A percentile compares a stretch with the other conserved stretches of the same genome.
Evolutionary conservation across 495 filamentous ascomycete species (phyloP).

Genomic region (Daldinia childiae): DNA sequence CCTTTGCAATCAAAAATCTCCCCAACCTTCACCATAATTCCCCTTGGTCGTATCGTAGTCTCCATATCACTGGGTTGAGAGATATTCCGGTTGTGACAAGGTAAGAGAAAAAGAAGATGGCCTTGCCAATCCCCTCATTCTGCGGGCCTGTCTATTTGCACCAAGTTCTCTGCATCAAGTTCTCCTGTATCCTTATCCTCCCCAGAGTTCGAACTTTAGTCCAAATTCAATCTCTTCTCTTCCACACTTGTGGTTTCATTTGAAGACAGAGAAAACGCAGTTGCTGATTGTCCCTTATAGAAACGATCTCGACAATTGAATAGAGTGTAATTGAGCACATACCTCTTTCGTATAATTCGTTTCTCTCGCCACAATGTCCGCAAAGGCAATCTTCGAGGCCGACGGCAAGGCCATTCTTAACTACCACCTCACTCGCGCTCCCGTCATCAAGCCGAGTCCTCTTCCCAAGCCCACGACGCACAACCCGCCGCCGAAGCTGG

Average conservation of each 20-base stretch:
- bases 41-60: slow-evolving; percentile 29
- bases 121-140: slow-evolving; percentile 31
- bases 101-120: slow-evolving; percentile 28
- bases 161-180: slow-evolving; percentile 10
- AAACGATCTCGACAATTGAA: slow-evolving; percentile 22
- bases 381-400: slow-evolving; percentile 97
- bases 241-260: slow-evolving; percentile 33
- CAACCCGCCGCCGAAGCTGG: slow-evolving; percentile 91
- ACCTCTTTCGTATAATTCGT: slow-evolving; percentile 32
- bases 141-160: slow-evolving; percentile 6
- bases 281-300: slow-evolving; percentile 32
- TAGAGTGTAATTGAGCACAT: slow-evolving; percentile 37
- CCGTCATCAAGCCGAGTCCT: slow-evolving; percentile 97
- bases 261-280: slow-evolving; percentile 16
- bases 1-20: slow-evolving; percentile 22
- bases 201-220: slow-evolving; percentile 6
- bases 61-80: slow-evolving; percentile 36
- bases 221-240: slow-evolving; percentile 12
- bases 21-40: slow-evolving; percentile 10
- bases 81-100: slow-evolving; percentile 39
- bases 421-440: slow-evolving; percentile 99
- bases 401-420: slow-evolving; percentile 99
- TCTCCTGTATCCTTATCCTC: slow-evolving; percentile 21
- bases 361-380: slow-evolving; percentile 77
- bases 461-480: slow-evolving; percentile 85